Conservation (phyloP, 179 eudicot genomes). For the Gypsophila paniculata region DNA sequence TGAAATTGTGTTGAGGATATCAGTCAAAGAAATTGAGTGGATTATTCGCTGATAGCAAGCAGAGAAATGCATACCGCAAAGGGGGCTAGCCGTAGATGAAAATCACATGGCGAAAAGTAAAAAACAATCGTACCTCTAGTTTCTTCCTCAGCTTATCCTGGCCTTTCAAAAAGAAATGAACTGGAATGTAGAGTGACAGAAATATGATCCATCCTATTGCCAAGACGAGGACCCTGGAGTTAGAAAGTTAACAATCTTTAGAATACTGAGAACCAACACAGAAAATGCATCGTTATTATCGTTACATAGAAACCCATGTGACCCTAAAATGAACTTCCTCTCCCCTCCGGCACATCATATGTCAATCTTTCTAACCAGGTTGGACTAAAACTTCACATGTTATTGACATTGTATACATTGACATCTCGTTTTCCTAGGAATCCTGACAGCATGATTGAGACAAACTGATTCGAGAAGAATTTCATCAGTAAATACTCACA, state of each 20-base stretch:
- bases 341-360: neutral
- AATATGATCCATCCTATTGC: slow-evolving; percentile 92
- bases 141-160: slow-evolving; percentile 78
- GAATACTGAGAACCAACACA: neutral
- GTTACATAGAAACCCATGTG: neutral
- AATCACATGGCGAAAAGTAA: neutral
- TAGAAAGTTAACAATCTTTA: slow-evolving; percentile 18
- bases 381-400: slow-evolving; percentile 2
- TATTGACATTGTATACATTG: neutral
- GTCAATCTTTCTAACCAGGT: neutral
- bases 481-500: neutral
- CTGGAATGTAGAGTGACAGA: slow-evolving; percentile 86
- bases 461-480: neutral
- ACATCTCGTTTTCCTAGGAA: neutral
- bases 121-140: slow-evolving; percentile 56
- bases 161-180: slow-evolving; percentile 84
- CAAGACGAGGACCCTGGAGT: slow-evolving; percentile 68
- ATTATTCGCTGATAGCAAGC: neutral
- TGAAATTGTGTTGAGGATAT: neutral
- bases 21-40: neutral
- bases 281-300: neutral
- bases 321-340: neutral
- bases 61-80: neutral
- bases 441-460: neutral
- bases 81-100: neutral